Evolutionary conservation across 2,329 filamentous ascomycete genomes (phyloP), one percentile per base, ranked within the genome.

Genomic region (Ophiostoma perfectum): DNA sequence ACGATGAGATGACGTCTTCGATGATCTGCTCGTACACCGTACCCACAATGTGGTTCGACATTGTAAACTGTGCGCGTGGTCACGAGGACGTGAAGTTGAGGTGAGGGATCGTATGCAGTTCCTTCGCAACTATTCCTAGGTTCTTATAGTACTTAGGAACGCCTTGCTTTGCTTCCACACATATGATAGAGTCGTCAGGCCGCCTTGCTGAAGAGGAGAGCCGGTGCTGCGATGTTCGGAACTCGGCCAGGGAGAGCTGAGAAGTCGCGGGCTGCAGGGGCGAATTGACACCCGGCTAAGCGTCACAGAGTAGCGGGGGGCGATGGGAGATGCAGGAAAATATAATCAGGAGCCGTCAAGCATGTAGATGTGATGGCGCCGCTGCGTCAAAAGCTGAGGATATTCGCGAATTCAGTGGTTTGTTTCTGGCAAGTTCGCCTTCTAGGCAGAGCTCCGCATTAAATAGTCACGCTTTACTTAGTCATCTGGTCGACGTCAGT

Each of bases 1-100:
- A 97, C 73, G 91, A 90, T 74, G 94, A 90, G 79, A 98, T 92
- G 77, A 99, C 93, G 81, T 95, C 92, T 71, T 89, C 83, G 76
- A 91, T 91, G 78, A 91, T 88, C 75, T 84, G 81, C 79, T 88
- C 83, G 79, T 97, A 99, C 76, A 98, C 89, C 73, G 82, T 81
- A 75, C 95, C 95, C 82, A 88, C 85, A 16, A 80, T 79, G 64
- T 78, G 75, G 77, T 88, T 87, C 70, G 85, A 87, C 85, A 88
- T 87, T 60, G 69, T 72, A 81, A 14, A 4, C 6, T 5, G 47
- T 41, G 27, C 1, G 39, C 1, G 12, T 60, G 55, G 27, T 39
- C 38, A 62, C 58, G 38, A 12, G 36, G 58, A n/a, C 27, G 65
- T 58, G 38, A 38, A 60, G 38, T 44, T 18, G 16, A n/a, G 36